These are phyloP conservation scores for Linnemannia zychae DNA, from an alignment of 192 early-diverging fungal species.

Conservation along the genomic window DNA sequence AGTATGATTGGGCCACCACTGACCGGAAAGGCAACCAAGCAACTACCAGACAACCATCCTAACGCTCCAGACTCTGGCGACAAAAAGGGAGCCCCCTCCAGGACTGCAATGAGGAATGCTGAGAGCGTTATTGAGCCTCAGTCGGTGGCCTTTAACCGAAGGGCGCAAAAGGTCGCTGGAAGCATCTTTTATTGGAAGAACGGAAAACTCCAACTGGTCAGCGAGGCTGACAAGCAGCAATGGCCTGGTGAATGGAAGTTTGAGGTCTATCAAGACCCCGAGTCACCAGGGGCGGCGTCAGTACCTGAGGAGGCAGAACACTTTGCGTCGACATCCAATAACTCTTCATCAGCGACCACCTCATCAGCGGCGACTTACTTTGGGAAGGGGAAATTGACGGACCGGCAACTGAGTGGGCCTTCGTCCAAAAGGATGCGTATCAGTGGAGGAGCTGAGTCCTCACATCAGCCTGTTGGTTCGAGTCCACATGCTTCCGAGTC, in stretches of 20 bases:
- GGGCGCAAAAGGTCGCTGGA: slow-evolving; percentile 43
- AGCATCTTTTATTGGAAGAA: slow-evolving; percentile 47
- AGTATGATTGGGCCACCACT: slow-evolving; percentile 5
- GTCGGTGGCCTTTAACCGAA: slow-evolving; percentile 36
- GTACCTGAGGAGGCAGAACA: background rate
- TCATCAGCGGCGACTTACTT: slow-evolving; percentile 8
- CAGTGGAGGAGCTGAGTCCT: background rate
- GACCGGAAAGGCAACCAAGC: background rate
- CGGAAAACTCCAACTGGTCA: slow-evolving; percentile 29
- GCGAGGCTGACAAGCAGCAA: slow-evolving; percentile 44
- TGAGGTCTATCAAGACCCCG: slow-evolving; percentile 45
- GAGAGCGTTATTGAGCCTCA: slow-evolving; percentile 33
- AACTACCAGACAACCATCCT: slow-evolving; percentile 27
- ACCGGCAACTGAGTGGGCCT: slow-evolving; percentile 35
- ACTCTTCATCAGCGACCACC: background rate
- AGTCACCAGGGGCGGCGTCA: slow-evolving; percentile 14
- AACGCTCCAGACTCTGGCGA: slow-evolving; percentile 23
- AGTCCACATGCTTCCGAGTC: background rate
- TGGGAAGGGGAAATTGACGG: slow-evolving; percentile 48
- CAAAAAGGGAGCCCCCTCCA: slow-evolving; percentile 1
- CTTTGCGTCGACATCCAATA: background rate
- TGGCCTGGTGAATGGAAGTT: slow-evolving; percentile 55
- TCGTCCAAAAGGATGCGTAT: slow-evolving; percentile 23
- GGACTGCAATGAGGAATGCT: slow-evolving; percentile 13
- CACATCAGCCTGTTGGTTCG: background rate